Evolutionary conservation across 1,284 basidiomycete species (phyloP), one percentile per base, ranked within the genome.

Genomic region (Albatrellus sp.): DNA sequence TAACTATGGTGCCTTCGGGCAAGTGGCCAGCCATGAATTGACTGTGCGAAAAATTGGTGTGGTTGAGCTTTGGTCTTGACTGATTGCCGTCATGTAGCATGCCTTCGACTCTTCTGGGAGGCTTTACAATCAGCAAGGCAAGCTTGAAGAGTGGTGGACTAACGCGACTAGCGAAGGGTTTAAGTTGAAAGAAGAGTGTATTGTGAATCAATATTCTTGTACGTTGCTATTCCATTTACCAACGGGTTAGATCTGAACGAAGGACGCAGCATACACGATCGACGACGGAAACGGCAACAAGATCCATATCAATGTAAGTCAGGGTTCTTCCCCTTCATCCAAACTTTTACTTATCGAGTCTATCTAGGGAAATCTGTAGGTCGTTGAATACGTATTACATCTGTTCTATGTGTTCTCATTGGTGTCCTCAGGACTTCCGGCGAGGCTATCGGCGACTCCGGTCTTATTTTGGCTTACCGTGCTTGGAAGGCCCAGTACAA

Each of bases 101-200:
- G 90, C 90, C 1, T 96, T 97, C 53, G 93, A 97, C 63, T 92
- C 91, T 46, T 73, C 86, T 37, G 94, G 94, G 9, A 71, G 90
- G 35, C 60, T 87, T 46, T 89, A 86, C 57, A 86, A 88, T 55
- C 81, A 83, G 58, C 57, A 81, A 55, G 74, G 88, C 60, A 80
- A 91, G 69, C 72, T 97, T 49, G 88, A 88, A 60, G 63, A 91
- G 63, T 85, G 86, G 86, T 90, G 85, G 85, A 83, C 84, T 32
- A 81, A 88, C 52, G 67, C 70, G 42, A 98, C 94, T 0, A 87
- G 83, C 54, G 70, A 77, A 48, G 83, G 81, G 3, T 98, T 96
- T 69, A 70, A 90, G 45, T 69, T 77, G 52, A 82, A 85, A 42
- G 86, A 90, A 54, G 74, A 85, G 45, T 98, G 94, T 58, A 82